Base-by-base conservation (phyloP, 1,284 basidiomycete species). In the Irpex sp. region DNA sequence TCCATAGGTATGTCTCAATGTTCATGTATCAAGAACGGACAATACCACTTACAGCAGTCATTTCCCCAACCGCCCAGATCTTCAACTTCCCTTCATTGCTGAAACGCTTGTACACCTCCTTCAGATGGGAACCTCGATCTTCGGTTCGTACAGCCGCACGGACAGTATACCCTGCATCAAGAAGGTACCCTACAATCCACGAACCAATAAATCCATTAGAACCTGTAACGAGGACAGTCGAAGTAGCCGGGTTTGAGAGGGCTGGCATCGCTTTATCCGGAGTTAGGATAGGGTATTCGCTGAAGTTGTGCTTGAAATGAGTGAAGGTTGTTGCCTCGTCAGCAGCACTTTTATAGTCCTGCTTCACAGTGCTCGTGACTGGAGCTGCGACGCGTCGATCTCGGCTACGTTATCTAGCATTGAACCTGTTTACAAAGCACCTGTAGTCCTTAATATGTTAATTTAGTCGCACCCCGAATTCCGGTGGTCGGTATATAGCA, bases 31-130 rank as follows among this genome's bases (percentile, higher is more conserved):
- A 36, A 9, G 31, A 37, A 37, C 21, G 3, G 21, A 51, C 4
- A 39, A 2, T 13, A 37, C 6, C 39, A 58, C 61, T 11, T 47
- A 70, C 71, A 63, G 81, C 65, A 9, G 61, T 61, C 31, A 83
- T 81, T 67, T 85, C 83, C 37, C 75, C 71, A 0, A 85, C 81
- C 31, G 84, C 64, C 7, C 77, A 76, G 13, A 79, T 59, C 65
- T 83, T 78, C 55, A 85, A 76, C 61, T 75, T 78, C 56, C 80
- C 78, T 0, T 73, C 76, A 62, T 78, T 17, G 43, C 43, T 46
- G 43, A 15, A 78, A 0, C 68, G 50, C 13, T 65, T 61, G 59
- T 84, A 84, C 11, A 72, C 55, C 5, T 78, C 72, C 61, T 74
- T 71, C 56, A 84, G 68, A 58, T 78, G 76, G 37, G 70, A 68